These are phyloP conservation scores for Haematococcus lacustris DNA, from an alignment of 139 green algal genomes.

Conservation along the genomic window DNA sequence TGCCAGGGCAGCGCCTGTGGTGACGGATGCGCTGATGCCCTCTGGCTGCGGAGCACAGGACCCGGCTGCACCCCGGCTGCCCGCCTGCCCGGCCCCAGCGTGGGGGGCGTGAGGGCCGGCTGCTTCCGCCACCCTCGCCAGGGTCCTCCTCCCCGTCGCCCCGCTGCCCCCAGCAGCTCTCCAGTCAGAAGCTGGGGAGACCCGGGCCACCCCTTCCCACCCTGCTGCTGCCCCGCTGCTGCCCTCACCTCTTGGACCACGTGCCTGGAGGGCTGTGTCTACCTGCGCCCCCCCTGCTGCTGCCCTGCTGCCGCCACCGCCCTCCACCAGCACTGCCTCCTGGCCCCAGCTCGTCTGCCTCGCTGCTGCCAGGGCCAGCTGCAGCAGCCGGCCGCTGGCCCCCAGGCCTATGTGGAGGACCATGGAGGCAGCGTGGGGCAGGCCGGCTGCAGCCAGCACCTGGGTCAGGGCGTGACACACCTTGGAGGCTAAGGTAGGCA, in stretches of 20 bases:
- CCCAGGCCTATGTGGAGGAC: conserved; percentile 42
- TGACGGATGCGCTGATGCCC: no score
- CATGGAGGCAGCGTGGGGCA: conserved; percentile 33
- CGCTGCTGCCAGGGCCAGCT: neutral
- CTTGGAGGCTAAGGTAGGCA: conserved; percentile 2
- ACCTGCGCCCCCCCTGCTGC: no score
- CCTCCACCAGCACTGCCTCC: no score
- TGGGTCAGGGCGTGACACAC: conserved; percentile 13
- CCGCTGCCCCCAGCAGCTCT: neutral
- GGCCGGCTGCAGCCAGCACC: conserved; percentile 8
- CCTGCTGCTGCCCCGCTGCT: neutral
- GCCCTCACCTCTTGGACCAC: neutral
- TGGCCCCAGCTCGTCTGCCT: no score
- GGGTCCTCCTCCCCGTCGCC: neutral
- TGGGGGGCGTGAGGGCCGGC: no score
- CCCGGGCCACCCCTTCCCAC: neutral
- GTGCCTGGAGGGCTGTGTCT: neutral
- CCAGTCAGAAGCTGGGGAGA: no score
- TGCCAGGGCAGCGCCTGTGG: no score
- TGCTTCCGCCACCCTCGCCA: neutral
- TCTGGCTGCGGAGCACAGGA: no score
- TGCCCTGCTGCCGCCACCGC: no score
- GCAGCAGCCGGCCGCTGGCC: conserved; percentile 20
- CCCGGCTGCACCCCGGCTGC: no score
- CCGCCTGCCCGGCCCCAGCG: no score